Evolutionary conservation across 2,329 filamentous ascomycete genomes (phyloP), one percentile per base, ranked within the genome.

Genomic region (Fusarium sp.): DNA sequence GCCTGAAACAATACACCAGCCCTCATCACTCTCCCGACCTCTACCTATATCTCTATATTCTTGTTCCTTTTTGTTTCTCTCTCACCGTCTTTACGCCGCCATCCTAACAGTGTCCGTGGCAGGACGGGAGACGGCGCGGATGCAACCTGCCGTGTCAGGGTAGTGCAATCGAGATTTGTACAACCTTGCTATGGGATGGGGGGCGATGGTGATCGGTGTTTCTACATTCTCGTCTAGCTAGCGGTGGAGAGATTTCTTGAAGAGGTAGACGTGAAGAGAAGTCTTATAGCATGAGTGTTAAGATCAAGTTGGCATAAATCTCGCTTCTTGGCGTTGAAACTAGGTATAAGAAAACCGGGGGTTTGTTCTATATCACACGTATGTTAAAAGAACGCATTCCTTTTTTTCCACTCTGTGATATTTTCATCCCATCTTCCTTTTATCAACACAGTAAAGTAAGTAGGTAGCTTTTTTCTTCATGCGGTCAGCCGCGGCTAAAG

Each of bases 131-230:
- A 43, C 37, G 64, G 50, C 39, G 11, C 43, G 48, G 24, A 56
- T 74, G 60, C 52, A 73, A 52, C 18, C 68, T 78, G 75, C 24
- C 18, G 76, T 78, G 67, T 35, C 33, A 74, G 60, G 62, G 77
- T 79, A 57, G 64, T 59, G 68, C 77, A 79, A 78, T 78, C 77
- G 75, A 79, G 77, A 78, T 78, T 74, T 78, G 77, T 77, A 64
- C 59, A 70, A 78, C 77, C 48, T 29, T 52, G 22, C 13, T 20
- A 35, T 24, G 24, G 45, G 43, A 35, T 29, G 24, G 45, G 43
- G 43, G 31, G 39, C 41, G 33, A 63, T 33, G 24, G 24, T 18
- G 45, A 41, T 58, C 20, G 39, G 22, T 29, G 27, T 29, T 27
- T 29, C 27, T 29, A 29, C 27, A 29, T 29, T 29, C 8, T 29